Evolutionary conservation across 768 basidiomycete genomes (phyloP), one percentile per base, ranked within the genome.

Genomic region (Mycena kentingensis): DNA sequence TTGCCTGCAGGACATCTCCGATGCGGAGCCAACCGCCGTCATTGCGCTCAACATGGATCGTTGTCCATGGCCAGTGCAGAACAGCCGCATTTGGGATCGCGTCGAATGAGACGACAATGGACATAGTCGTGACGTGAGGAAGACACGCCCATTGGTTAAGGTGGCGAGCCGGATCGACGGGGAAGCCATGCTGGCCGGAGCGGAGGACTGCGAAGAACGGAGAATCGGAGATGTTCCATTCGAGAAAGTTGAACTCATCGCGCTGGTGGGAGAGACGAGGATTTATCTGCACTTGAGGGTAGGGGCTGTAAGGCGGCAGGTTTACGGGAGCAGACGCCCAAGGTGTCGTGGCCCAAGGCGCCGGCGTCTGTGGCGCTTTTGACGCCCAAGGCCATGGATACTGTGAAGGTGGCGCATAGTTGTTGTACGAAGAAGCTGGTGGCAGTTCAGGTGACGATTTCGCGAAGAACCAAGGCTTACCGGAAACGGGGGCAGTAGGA

Each of bases 1-100:
- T 48, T 16, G 52, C 52, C 24, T 47, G 15, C 6, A 53, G 45
- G 2, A 53, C 52, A 21, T 53, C 52, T 8, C 52, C 52, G 21
- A 53, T 46, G 4, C 10, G 27, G 1, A 53, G 37, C 3, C 22
- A 11, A 4, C 1, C 6, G 6, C 31, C 21, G 25, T 53, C 52
- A 3, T 4, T 41, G 26, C 52, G 34, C 46, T 31, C 37, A 8
- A 53, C 25, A 26, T 53, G 38, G 26, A 53, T 46, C 19, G 38
- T 27, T 21, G 25, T 38, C 45, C 45, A 48, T 4, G 16, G 35
- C 32, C 12, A 42, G 41, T 42, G 12, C 22, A 42, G 21, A 19
- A 12, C 7, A 5, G 21, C 18, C 7, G 41, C 22, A 25, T n/a
- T n/a, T n/a, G n/a, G n/a, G 41, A 22, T 6, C 26, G 21, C 22